A percentile compares a stretch with the other conserved stretches of the same genome.
phyloP scores from a whole-genome alignment of 495 filamentous ascomycete species.

The Xylaria flabelliformis region DNA sequence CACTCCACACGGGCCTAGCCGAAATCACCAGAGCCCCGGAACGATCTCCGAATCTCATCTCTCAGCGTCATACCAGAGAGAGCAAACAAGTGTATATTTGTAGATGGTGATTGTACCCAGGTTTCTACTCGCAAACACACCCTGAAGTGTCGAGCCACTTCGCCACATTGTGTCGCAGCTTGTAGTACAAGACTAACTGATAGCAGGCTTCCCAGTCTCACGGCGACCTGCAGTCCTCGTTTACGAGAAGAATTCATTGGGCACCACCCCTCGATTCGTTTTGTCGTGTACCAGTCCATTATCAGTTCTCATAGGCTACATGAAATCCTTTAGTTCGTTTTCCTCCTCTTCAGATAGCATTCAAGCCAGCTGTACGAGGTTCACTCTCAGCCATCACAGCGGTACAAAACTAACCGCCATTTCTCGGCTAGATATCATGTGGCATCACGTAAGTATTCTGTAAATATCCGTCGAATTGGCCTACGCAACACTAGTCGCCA shows the following conservation, averaged over 20 bases:
- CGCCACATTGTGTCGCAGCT: constrained; percentile 22
- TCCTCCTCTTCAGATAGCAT: constrained; percentile 9
- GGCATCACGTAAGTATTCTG: constrained; percentile 5
- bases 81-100: constrained; percentile 12
- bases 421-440: not conserved
- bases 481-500: constrained; percentile 12
- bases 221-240: constrained; percentile 35
- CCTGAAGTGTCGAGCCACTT: constrained; percentile 18
- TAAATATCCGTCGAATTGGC: constrained; percentile 3
- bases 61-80: not conserved
- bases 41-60: not conserved
- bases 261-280: constrained; percentile 14
- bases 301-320: constrained; percentile 24
- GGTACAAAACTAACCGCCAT: not conserved
- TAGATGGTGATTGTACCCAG: constrained; percentile 10
- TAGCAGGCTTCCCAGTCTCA: constrained; percentile 25
- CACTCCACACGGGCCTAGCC: constrained; percentile 5
- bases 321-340: constrained; percentile 9
- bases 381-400: not conserved
- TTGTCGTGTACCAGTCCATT: constrained; percentile 24
- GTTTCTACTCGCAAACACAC: constrained; percentile 11
- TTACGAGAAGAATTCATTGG: constrained; percentile 39
- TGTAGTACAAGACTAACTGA: constrained; percentile 32
- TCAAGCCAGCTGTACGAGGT: constrained; percentile 10
- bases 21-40: not conserved